A percentile compares a stretch with the other conserved stretches of the same genome.
Conservation (phyloP, 208 protist genomes). For the Leishmania aethiopica region DNA sequence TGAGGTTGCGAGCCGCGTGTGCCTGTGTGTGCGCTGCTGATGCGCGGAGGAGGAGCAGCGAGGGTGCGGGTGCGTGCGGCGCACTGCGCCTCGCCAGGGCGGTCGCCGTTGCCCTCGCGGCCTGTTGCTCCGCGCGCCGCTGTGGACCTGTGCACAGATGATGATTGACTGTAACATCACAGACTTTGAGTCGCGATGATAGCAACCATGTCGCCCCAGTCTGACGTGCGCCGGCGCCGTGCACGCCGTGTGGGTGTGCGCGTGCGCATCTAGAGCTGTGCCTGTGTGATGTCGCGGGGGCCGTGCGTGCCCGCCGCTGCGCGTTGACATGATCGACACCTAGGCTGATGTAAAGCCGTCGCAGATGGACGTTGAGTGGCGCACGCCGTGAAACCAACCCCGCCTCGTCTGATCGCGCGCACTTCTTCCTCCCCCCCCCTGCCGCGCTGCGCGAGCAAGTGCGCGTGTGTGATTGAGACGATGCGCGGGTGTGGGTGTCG, state of each 20-base stretch:
- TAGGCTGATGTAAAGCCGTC: constrained; percentile 2
- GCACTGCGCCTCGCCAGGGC: neutral
- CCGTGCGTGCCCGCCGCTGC: neutral
- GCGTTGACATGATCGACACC: constrained; percentile 3
- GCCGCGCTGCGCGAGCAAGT: neutral
- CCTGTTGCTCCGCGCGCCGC: neutral
- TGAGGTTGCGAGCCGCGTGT: constrained; percentile 7
- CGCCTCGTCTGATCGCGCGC: constrained; percentile 6
- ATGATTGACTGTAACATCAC: constrained; percentile 13
- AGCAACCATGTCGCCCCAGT: constrained; percentile 10
- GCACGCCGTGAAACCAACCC: constrained; percentile 7
- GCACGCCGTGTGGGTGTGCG: neutral
- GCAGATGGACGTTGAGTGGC: neutral
- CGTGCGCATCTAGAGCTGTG: neutral
- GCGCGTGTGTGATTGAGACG: no score
- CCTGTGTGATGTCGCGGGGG: neutral
- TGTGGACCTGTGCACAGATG: neutral
- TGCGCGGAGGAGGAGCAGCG: neutral
- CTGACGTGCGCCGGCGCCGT: constrained; percentile 5
- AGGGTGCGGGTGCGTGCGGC: neutral
- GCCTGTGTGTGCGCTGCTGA: neutral
- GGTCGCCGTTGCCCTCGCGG: neutral
- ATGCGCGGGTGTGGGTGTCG: no score
- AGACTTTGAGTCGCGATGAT: constrained; percentile 12
- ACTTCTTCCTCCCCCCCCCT: neutral